phyloP scores from a whole-genome alignment of 352 stramenopile species.

The Saprolegnia diclina region DNA sequence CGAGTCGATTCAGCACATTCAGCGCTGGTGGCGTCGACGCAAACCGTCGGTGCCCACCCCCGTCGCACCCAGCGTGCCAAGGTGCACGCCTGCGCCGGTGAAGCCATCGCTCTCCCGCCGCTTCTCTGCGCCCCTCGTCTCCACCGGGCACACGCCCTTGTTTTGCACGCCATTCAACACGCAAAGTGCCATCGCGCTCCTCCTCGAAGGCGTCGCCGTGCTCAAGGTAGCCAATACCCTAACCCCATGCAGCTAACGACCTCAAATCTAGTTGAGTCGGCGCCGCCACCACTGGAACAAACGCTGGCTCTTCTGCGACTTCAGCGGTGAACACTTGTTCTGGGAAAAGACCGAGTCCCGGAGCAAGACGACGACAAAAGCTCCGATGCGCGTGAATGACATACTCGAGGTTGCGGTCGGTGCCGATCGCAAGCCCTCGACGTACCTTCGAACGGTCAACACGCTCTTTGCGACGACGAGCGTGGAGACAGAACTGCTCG shows the following conservation, averaged over 20 bases:
- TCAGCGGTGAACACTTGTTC: neutral
- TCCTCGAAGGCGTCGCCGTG: slow-evolving; percentile 8
- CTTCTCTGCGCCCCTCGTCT: neutral
- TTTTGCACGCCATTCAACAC: neutral
- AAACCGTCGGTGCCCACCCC: neutral
- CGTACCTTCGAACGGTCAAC: neutral
- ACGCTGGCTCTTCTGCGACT: slow-evolving; percentile 10
- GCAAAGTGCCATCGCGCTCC: neutral
- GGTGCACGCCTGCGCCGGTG: neutral
- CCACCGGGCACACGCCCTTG: neutral
- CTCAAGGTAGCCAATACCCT: slow-evolving; percentile 24
- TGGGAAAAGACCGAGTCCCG: slow-evolving; percentile 7
- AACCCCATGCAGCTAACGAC: neutral
- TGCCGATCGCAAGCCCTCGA: neutral
- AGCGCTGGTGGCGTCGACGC: neutral
- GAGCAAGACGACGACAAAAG: too few species aligned
- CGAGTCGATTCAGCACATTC: neutral
- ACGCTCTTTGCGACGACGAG: neutral
- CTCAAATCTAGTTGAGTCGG: neutral
- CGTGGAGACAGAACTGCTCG: neutral
- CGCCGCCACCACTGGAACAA: slow-evolving; percentile 14
- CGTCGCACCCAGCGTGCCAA: neutral
- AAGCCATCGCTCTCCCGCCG: neutral
- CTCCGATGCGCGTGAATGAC: neutral
- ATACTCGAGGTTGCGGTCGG: neutral